These are phyloP conservation scores for Termitomyces sp. DNA, from an alignment of 768 basidiomycete genomes.

Conservation along the genomic window DNA sequence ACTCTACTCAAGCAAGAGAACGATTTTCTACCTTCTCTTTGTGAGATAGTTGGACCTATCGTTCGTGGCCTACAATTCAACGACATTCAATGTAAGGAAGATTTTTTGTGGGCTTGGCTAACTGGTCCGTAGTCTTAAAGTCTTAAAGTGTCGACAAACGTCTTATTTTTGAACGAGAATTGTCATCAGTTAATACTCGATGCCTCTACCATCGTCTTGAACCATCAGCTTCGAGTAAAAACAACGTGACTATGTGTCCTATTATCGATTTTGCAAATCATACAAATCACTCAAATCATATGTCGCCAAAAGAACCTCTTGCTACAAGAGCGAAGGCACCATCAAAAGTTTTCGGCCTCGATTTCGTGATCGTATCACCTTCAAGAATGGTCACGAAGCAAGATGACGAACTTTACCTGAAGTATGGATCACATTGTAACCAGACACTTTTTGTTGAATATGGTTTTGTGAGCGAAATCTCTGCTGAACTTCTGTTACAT, in stretches of 20 bases:
- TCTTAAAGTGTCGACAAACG: background rate
- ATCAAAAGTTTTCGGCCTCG: slow-evolving; percentile 31
- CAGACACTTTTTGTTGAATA: slow-evolving; percentile 81
- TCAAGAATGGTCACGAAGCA: slow-evolving; percentile 29
- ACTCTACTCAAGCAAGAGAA: slow-evolving; percentile 15
- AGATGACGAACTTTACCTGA: slow-evolving; percentile 67
- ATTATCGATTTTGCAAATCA: slow-evolving; percentile 93
- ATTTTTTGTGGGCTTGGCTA: slow-evolving; percentile 89
- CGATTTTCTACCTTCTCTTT: slow-evolving; percentile 3
- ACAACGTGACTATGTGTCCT: slow-evolving; percentile 86
- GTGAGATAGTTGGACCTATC: slow-evolving; percentile 3
- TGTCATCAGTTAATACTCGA: slow-evolving; percentile 76
- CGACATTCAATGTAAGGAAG: slow-evolving; percentile 19
- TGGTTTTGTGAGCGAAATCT: slow-evolving; percentile 61
- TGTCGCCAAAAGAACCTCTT: slow-evolving; percentile 33
- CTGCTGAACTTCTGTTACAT: slow-evolving; percentile 17
- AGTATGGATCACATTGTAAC: slow-evolving; percentile 79
- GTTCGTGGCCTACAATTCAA: slow-evolving; percentile 11
- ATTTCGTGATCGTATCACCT: slow-evolving; percentile 48
- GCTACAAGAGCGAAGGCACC: slow-evolving; percentile 30
- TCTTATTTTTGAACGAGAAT: background rate
- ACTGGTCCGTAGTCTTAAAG: slow-evolving; percentile 49
- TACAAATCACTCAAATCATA: slow-evolving; percentile 31
- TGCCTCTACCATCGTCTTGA: slow-evolving; percentile 71
- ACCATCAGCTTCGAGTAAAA: slow-evolving; percentile 41